Evolutionary conservation across 768 basidiomycete species (phyloP).

Genomic region (Daedalea quercina): DNA sequence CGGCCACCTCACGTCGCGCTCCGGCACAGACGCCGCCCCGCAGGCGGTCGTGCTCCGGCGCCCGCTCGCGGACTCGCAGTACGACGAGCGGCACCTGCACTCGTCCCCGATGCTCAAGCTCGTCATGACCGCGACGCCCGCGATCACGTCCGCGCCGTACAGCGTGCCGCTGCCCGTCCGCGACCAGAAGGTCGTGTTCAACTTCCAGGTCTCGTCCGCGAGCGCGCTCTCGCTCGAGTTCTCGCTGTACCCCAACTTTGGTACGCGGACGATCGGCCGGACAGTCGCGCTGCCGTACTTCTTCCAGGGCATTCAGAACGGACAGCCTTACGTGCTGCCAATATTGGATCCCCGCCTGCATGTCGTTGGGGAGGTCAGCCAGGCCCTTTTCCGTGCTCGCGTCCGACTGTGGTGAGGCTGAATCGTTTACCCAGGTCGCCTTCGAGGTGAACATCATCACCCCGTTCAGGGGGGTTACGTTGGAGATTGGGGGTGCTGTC

Average conservation of each 20-base stretch:
- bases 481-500: constrained; percentile 90
- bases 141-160: constrained; percentile 82
- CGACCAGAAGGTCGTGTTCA: constrained; percentile 64
- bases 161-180: constrained; percentile 81
- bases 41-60: constrained; percentile 62
- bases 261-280: constrained; percentile 92
- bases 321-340: constrained; percentile 56
- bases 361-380: constrained; percentile 82
- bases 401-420: not conserved
- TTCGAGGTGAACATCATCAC: constrained; percentile 85
- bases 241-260: constrained; percentile 95
- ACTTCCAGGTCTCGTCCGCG: constrained; percentile 79
- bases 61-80: constrained; percentile 63
- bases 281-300: constrained; percentile 79
- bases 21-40: constrained; percentile 29
- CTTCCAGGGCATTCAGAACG: constrained; percentile 51
- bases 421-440: constrained; percentile 50
- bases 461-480: constrained; percentile 85
- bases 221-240: constrained; percentile 79
- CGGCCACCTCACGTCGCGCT: constrained; percentile 50
- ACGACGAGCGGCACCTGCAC: constrained; percentile 59
- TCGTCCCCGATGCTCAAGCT: constrained; percentile 85
- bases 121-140: constrained; percentile 87
- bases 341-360: constrained; percentile 91
- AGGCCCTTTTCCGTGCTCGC: constrained; percentile 1